Evolutionary conservation across 1,284 basidiomycete genomes (phyloP).

Genomic region (Melampsora americana): DNA sequence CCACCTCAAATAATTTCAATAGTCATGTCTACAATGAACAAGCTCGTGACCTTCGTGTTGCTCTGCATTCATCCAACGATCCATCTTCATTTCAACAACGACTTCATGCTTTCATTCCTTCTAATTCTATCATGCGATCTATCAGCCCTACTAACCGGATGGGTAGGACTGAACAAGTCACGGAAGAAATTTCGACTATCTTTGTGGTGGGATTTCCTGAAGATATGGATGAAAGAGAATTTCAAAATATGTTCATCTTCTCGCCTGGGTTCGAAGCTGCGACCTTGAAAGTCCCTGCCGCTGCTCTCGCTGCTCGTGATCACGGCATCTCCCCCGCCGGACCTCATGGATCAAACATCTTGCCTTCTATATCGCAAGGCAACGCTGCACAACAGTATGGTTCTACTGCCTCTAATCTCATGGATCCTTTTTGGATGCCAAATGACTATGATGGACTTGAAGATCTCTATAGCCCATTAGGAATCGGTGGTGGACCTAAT

Average conservation of each 20-base stretch:
- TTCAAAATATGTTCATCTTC: constrained; percentile 99
- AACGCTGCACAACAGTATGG: no score
- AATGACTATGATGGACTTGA: not conserved
- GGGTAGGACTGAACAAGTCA: not conserved
- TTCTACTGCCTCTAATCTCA: not conserved
- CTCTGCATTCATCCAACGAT: no score
- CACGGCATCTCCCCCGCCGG: constrained; percentile 6
- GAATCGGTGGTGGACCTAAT: not conserved
- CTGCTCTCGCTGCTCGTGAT: constrained; percentile 65
- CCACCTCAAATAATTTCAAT: not conserved
- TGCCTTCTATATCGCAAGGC: not conserved
- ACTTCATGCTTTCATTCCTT: not conserved
- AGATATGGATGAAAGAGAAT: constrained; percentile 98
- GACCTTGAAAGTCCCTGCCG: constrained; percentile 91
- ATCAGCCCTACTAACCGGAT: not conserved
- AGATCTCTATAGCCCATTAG: not conserved
- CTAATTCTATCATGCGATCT: not conserved
- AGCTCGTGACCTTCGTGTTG: not conserved
- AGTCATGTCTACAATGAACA: not conserved
- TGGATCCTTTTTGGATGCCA: not conserved
- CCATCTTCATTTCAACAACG: not conserved
- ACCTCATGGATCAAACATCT: constrained; percentile 10
- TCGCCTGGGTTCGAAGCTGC: constrained; percentile 93
- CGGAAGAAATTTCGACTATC: constrained; percentile 91
- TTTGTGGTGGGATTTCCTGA: constrained; percentile 99